Conservation (phyloP, 129 eudicot genomes). For the Chrysanthemum seticuspe region DNA sequence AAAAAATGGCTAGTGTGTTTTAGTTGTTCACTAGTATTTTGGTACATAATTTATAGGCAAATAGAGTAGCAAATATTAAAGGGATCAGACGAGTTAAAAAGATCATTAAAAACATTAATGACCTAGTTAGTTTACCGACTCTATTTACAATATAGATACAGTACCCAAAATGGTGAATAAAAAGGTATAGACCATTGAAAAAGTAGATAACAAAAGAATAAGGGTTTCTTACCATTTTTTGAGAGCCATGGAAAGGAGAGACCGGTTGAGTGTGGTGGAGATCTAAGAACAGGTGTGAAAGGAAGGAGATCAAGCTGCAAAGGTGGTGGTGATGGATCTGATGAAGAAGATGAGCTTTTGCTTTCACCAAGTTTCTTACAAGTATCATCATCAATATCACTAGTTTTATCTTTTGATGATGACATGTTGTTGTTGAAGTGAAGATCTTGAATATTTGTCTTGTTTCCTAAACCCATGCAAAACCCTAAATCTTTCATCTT, state of each 20-base stretch:
- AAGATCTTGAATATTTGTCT: slow-evolving; percentile 18
- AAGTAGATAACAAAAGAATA: not conserved
- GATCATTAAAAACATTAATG: too few species aligned
- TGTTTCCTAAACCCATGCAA: slow-evolving; percentile 61
- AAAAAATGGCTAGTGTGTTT: too few species aligned
- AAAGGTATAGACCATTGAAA: too few species aligned
- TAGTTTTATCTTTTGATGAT: slow-evolving; percentile 10
- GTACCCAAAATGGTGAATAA: too few species aligned
- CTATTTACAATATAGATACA: too few species aligned
- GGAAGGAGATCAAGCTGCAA: slow-evolving; percentile 88
- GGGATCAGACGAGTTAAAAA: not conserved
- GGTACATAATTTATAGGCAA: too few species aligned
- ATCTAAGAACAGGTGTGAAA: slow-evolving; percentile 62
- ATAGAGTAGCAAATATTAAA: not conserved
- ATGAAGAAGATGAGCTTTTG: slow-evolving; percentile 21
- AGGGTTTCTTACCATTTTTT: slow-evolving; percentile 41
- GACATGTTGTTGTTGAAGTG: slow-evolving; percentile 8
- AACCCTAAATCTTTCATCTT: slow-evolving; percentile 55
- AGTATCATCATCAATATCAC: not conserved
- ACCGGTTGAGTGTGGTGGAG: slow-evolving; percentile 32
- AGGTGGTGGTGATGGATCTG: slow-evolving; percentile 47
- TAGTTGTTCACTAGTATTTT: too few species aligned
- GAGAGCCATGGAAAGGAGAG: slow-evolving; percentile 70
- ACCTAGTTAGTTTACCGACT: too few species aligned
- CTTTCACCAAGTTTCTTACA: slow-evolving; percentile 18